phyloP scores from a whole-genome alignment of 352 stramenopile species.

The Pythium rhizo-oryzae region DNA sequence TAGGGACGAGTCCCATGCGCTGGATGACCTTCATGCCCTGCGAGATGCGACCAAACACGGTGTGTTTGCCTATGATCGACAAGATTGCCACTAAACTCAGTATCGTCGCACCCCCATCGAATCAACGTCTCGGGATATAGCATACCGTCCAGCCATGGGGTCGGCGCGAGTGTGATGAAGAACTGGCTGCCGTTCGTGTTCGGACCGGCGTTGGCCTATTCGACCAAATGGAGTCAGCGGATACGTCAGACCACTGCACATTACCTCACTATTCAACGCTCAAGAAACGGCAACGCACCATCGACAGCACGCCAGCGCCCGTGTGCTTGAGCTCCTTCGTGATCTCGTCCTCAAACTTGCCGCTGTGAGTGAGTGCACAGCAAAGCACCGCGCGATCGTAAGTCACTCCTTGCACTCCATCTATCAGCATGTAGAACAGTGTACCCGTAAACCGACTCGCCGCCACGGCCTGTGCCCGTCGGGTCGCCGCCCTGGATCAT shows the following conservation, averaged over 20 bases:
- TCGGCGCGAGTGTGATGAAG: slow-evolving; percentile 94
- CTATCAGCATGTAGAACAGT: not conserved
- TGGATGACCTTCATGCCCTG: slow-evolving; percentile 94
- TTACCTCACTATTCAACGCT: not conserved
- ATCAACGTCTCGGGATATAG: too few species aligned
- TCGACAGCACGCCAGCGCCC: slow-evolving; percentile 89
- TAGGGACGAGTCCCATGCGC: slow-evolving; percentile 90
- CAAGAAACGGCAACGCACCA: slow-evolving; percentile 43
- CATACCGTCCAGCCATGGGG: slow-evolving; percentile 92
- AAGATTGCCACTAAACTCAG: too few species aligned
- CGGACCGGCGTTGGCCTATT: slow-evolving; percentile 90
- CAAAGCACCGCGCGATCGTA: too few species aligned
- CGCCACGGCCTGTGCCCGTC: slow-evolving; percentile 91
- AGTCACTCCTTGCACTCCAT: not conserved
- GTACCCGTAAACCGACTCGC: slow-evolving; percentile 88
- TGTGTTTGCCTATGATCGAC: slow-evolving; percentile 96
- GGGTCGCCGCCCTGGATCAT: slow-evolving; percentile 97
- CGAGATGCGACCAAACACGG: slow-evolving; percentile 92
- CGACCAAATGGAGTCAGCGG: too few species aligned
- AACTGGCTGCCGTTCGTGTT: slow-evolving; percentile 95
- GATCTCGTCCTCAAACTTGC: slow-evolving; percentile 96
- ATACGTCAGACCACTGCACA: not conserved
- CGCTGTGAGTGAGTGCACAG: too few species aligned
- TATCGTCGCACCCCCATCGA: too few species aligned
- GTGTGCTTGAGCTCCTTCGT: slow-evolving; percentile 93